Percentiles rank a stretch among this genome's conserved stretches.
These are phyloP conservation scores for Fusarium nanum DNA, from an alignment of 2,329 filamentous ascomycete genomes.

Conservation along the genomic window DNA sequence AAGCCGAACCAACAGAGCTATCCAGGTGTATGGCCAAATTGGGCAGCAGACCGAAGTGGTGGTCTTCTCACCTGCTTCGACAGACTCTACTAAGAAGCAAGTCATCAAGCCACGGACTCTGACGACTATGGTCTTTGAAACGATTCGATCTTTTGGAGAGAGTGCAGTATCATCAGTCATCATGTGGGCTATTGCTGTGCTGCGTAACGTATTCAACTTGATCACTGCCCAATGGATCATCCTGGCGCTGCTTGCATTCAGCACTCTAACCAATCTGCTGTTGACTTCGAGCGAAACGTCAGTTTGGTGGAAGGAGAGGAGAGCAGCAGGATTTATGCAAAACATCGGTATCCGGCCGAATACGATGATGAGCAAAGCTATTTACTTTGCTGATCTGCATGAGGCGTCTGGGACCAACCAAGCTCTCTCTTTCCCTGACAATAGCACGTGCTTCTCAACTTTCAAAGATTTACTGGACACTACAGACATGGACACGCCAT, in stretches of 20 bases:
- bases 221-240: slow-evolving; percentile 80
- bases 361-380: slow-evolving; percentile 81
- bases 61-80: slow-evolving; percentile 65
- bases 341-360: slow-evolving; percentile 84
- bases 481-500: slow-evolving; percentile 68
- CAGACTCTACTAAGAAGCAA: slow-evolving; percentile 63
- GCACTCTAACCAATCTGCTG: slow-evolving; percentile 77
- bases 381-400: slow-evolving; percentile 86
- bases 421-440: slow-evolving; percentile 53
- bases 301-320: slow-evolving; percentile 87
- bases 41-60: slow-evolving; percentile 75
- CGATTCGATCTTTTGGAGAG: slow-evolving; percentile 76
- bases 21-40: slow-evolving; percentile 81
- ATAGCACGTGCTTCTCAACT: slow-evolving; percentile 70
- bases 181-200: slow-evolving; percentile 76
- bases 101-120: slow-evolving; percentile 72
- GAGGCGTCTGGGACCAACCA: slow-evolving; percentile 62
- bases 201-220: slow-evolving; percentile 75
- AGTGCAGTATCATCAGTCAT: slow-evolving; percentile 81
- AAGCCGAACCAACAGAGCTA: slow-evolving; percentile 79
- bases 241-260: slow-evolving; percentile 74
- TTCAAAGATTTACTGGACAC: slow-evolving; percentile 70
- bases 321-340: slow-evolving; percentile 82
- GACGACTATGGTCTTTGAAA: slow-evolving; percentile 78
- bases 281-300: slow-evolving; percentile 79